These are phyloP conservation scores for Cicer pinnatifidum DNA, from an alignment of 306 rosid genomes.

Conservation along the genomic window DNA sequence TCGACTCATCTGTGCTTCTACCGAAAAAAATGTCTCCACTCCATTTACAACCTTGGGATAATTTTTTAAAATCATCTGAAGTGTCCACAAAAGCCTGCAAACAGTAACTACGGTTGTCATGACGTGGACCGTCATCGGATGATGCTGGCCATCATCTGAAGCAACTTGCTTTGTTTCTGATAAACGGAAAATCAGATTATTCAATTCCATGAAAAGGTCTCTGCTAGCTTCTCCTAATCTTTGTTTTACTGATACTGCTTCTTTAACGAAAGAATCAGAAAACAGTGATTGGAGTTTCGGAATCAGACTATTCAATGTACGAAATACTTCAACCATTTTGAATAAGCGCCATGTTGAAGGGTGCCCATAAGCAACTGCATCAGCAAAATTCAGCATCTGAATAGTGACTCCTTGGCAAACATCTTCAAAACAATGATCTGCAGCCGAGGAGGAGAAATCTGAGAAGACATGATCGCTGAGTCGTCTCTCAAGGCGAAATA, in stretches of 20 bases:
- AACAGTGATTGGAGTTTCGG: conserved; percentile 54
- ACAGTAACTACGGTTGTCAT: background rate
- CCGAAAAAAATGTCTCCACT: conserved; percentile 5
- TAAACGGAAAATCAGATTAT: conserved; percentile 44
- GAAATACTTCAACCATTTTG: conserved; percentile 57
- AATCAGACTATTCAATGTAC: conserved; percentile 52
- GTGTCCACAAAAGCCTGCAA: background rate
- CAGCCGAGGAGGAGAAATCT: conserved; percentile 63
- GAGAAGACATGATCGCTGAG: conserved; percentile 68
- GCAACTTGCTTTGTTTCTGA: background rate
- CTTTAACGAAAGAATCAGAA: conserved; percentile 42
- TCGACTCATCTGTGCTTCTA: conserved; percentile 47
- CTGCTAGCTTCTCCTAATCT: conserved; percentile 8
- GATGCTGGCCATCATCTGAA: background rate
- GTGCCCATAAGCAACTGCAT: conserved; percentile 58
- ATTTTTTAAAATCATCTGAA: too few species aligned
- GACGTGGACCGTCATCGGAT: background rate
- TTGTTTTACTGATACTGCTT: background rate
- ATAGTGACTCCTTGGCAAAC: conserved; percentile 63
- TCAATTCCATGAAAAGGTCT: conserved; percentile 6
- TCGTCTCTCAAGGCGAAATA: conserved; percentile 60
- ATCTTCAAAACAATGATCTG: conserved; percentile 65
- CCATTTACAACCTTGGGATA: conserved; percentile 50
- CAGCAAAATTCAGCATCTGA: conserved; percentile 67
- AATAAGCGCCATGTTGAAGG: conserved; percentile 59